These are phyloP conservation scores for Fusarium odoratissimum DNA, from an alignment of 2,329 filamentous ascomycete species.

Conservation along the genomic window DNA sequence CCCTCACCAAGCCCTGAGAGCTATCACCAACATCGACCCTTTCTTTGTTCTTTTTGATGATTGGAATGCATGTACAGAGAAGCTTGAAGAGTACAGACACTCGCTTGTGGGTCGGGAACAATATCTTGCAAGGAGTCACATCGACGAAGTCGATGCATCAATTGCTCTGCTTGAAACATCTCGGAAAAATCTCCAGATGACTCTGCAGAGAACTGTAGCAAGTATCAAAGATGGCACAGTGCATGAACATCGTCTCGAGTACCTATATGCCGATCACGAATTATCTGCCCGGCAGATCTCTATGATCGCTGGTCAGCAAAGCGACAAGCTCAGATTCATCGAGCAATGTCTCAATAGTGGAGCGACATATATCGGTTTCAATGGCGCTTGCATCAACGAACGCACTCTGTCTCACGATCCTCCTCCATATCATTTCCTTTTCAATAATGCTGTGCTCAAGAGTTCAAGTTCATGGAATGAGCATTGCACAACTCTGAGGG, in stretches of 20 bases:
- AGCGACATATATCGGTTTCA: slow-evolving; percentile 31
- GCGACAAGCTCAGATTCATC: slow-evolving; percentile 24
- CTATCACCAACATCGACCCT: not conserved
- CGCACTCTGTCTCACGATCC: not conserved
- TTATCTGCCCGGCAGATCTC: not conserved
- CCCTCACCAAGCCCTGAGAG: rapidly evolving
- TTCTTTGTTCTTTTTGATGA: slow-evolving; percentile 25
- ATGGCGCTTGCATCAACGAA: slow-evolving; percentile 2
- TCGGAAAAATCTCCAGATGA: not conserved
- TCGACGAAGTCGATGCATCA: not conserved
- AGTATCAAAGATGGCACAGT: not conserved
- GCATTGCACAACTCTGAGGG: not conserved
- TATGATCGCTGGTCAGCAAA: slow-evolving; percentile 10
- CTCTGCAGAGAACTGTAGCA: not conserved
- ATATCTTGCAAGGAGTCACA: not conserved
- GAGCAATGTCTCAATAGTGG: not conserved
- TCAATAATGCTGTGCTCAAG: slow-evolving; percentile 5
- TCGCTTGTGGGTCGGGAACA: not conserved
- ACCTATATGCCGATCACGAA: not conserved
- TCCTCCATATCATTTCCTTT: not conserved
- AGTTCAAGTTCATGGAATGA: slow-evolving; percentile 3
- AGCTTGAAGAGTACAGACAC: slow-evolving; percentile 6
- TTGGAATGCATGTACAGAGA: not conserved
- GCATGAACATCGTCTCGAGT: not conserved
- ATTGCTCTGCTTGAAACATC: not conserved